Evolutionary conservation across 2,329 filamentous ascomycete species (phyloP).

Genomic region (Colletotrichum magnum): DNA sequence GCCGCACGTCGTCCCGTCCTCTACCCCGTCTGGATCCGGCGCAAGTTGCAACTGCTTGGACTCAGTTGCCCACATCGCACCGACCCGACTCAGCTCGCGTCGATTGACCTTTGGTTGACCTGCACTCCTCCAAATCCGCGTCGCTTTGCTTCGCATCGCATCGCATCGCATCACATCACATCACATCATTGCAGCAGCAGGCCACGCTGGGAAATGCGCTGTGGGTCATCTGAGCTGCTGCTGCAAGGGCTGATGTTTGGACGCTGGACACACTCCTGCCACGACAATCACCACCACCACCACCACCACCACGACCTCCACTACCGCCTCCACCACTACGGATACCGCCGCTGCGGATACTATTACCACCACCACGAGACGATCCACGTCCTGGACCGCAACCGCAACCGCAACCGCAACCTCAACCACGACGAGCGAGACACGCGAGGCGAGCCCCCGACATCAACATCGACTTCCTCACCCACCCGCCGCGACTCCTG

Average conservation of each 20-base stretch:
- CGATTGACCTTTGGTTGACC: constrained; percentile 39
- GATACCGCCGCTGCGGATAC: too few species aligned
- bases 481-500: constrained; percentile 21
- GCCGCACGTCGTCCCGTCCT: constrained; percentile 41
- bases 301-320: constrained; percentile 1
- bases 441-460: constrained; percentile 18
- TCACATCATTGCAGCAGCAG: constrained; percentile 36
- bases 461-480: constrained; percentile 15
- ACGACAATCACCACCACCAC: constrained; percentile 16
- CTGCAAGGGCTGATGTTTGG: constrained; percentile 40
- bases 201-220: constrained; percentile 39
- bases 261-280: constrained; percentile 31
- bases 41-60: constrained; percentile 21
- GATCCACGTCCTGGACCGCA: constrained; percentile 17
- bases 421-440: constrained; percentile 18
- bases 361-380: background rate
- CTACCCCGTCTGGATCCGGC: constrained; percentile 38
- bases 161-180: constrained; percentile 31
- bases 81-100: constrained; percentile 31
- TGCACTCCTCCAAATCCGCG: constrained; percentile 15
- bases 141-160: constrained; percentile 31
- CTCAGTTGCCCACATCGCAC: constrained; percentile 30
- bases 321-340: constrained; percentile 23
- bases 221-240: constrained; percentile 37
- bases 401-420: constrained; percentile 16